Evolutionary conservation across 495 filamentous ascomycete genomes (phyloP).

Genomic region (Annulohypoxylon bovei): DNA sequence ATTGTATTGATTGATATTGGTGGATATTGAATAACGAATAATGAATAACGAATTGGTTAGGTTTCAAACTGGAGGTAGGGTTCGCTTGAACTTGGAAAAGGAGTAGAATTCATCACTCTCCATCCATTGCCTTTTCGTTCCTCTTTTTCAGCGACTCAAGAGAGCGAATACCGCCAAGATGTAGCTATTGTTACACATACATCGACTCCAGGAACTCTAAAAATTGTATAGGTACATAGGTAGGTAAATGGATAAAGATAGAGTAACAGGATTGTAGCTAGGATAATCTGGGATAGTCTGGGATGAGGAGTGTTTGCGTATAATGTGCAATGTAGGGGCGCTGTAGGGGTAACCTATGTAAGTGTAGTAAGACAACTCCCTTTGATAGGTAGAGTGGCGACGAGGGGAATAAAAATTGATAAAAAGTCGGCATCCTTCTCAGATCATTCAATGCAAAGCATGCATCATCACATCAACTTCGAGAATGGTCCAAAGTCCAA

Average conservation of each 20-base stretch:
- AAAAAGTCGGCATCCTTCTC: conserved; percentile 14
- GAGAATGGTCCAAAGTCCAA: background rate
- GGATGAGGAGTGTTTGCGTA: conserved; percentile 4
- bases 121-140: background rate
- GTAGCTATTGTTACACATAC: conserved; percentile 5
- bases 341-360: background rate
- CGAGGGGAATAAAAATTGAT: background rate
- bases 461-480: conserved; percentile 10
- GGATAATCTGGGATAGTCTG: background rate
- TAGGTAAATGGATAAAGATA: conserved; percentile 8
- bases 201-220: background rate
- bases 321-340: conserved; percentile 2
- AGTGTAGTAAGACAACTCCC: conserved; percentile 1
- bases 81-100: background rate
- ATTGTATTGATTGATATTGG: background rate
- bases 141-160: background rate
- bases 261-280: background rate
- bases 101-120: background rate
- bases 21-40: background rate
- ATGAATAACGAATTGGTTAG: background rate
- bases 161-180: background rate
- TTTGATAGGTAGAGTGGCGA: conserved; percentile 3
- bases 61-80: background rate
- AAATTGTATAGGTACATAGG: background rate
- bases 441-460: background rate